Evolutionary conservation across 2,329 filamentous ascomycete species (phyloP).

Genomic region (Cadophora sp.): DNA sequence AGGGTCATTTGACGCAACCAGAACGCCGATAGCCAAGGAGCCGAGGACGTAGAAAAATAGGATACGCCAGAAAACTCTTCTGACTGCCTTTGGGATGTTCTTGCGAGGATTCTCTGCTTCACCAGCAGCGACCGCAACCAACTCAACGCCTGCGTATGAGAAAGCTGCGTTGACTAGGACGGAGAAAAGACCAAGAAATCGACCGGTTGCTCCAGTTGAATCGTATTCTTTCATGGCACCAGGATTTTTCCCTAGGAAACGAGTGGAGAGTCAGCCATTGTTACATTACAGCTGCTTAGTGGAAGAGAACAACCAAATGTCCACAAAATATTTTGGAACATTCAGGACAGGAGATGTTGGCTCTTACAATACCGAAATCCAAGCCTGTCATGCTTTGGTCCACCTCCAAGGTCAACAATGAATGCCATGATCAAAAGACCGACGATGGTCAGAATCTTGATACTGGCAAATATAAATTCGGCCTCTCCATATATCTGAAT

Average conservation of each 20-base stretch:
- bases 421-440: conserved; percentile 80
- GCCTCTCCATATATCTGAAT: conserved; percentile 65
- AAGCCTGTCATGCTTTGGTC: conserved; percentile 73
- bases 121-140: conserved; percentile 60
- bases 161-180: conserved; percentile 57
- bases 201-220: conserved; percentile 68
- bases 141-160: conserved; percentile 55
- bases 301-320: neutral
- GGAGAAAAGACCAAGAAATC: conserved; percentile 70
- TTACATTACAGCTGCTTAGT: neutral
- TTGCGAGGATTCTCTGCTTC: conserved; percentile 74
- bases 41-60: conserved; percentile 78
- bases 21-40: conserved; percentile 73
- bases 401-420: conserved; percentile 82
- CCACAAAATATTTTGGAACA: too few relatives aligned
- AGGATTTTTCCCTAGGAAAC: conserved; percentile 56
- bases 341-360: neutral
- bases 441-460: conserved; percentile 64
- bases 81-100: conserved; percentile 76
- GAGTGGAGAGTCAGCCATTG: neutral
- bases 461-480: conserved; percentile 66
- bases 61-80: conserved; percentile 80
- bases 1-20: conserved; percentile 72
- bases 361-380: conserved; percentile 69
- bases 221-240: conserved; percentile 74